phyloP scores from a whole-genome alignment of 495 filamentous ascomycete species.

The Neurospora sp. region DNA sequence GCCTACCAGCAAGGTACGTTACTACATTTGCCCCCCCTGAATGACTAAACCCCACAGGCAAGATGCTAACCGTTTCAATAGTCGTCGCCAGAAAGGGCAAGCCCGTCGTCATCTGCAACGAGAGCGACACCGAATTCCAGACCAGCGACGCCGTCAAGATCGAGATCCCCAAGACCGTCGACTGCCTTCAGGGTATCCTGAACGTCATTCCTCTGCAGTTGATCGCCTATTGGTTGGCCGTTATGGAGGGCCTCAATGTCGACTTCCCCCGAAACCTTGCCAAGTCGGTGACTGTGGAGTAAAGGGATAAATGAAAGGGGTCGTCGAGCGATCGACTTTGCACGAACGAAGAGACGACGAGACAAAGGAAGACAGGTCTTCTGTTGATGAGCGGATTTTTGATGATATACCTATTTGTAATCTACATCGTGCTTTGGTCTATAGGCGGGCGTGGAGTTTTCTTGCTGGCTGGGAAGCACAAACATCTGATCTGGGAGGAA shows the following conservation, averaged over 20 bases:
- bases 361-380: not conserved
- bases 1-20: conserved; percentile 90
- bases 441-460: conserved; percentile 6
- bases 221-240: conserved; percentile 97
- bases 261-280: conserved; percentile 97
- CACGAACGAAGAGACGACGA: not conserved
- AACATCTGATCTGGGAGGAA: conserved; percentile 1
- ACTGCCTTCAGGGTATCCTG: conserved; percentile 87
- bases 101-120: conserved; percentile 97
- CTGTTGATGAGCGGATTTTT: conserved; percentile 2
- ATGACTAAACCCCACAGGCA: not conserved
- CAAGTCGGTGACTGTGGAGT: conserved; percentile 98
- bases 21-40: not conserved
- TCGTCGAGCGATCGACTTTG: not conserved
- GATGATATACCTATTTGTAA: conserved; percentile 2
- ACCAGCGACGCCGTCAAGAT: conserved; percentile 86
- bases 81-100: conserved; percentile 90
- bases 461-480: conserved; percentile 5
- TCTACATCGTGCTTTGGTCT: conserved; percentile 15
- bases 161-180: conserved; percentile 90
- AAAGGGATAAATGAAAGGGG: conserved; percentile 22
- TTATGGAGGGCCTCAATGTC: conserved; percentile 89
- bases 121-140: conserved; percentile 79
- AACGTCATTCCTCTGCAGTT: conserved; percentile 97
- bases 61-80: conserved; percentile 20